These are phyloP conservation scores for Penicillium verrucosum DNA, from an alignment of 2,329 filamentous ascomycete species.

Conservation along the genomic window DNA sequence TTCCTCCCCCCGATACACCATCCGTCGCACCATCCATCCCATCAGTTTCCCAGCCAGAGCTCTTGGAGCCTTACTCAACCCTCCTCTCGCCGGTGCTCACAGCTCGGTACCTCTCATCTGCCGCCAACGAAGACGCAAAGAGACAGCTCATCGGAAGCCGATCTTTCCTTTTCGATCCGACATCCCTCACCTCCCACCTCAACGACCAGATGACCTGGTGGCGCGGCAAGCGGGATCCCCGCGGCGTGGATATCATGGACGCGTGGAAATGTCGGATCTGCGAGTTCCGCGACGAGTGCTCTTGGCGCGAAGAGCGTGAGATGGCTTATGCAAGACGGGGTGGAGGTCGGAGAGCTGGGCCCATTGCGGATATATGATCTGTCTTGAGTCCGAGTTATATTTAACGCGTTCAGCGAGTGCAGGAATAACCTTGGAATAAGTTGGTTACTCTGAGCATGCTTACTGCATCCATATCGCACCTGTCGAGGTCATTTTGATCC, in stretches of 20 bases:
- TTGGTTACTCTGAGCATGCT: not conserved
- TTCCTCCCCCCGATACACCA: constrained; percentile 32
- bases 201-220: constrained; percentile 77
- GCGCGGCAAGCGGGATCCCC: constrained; percentile 68
- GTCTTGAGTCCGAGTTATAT: not conserved
- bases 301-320: constrained; percentile 71
- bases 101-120: constrained; percentile 43
- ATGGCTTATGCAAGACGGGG: constrained; percentile 49
- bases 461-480: not conserved
- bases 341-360: constrained; percentile 22
- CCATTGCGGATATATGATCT: constrained; percentile 9
- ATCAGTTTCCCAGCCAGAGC: constrained; percentile 33
- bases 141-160: constrained; percentile 51
- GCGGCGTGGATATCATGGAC: constrained; percentile 77
- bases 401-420: not conserved
- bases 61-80: constrained; percentile 38
- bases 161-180: constrained; percentile 64
- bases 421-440: too few species aligned
- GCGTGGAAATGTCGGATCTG: constrained; percentile 84
- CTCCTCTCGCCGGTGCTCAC: constrained; percentile 46
- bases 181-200: constrained; percentile 64
- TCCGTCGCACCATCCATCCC: constrained; percentile 30
- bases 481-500: not conserved
- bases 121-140: constrained; percentile 23
- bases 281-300: constrained; percentile 75